Conservation (phyloP, 441 rosid species). For the Cnidoscolus chayamansa region DNA sequence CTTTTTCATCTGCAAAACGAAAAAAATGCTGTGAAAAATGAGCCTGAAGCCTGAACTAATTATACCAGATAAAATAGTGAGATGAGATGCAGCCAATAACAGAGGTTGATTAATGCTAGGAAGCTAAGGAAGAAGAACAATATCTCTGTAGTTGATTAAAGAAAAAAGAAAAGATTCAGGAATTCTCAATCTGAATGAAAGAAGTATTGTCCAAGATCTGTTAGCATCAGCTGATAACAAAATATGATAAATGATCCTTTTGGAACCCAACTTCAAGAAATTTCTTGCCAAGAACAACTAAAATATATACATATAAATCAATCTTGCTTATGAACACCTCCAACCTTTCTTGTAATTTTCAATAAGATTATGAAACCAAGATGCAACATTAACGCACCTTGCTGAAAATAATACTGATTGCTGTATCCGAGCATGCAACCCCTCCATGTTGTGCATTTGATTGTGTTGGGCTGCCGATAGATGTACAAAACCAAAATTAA, state of each 20-base stretch:
- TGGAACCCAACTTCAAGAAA: too few relatives aligned
- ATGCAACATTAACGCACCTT: background rate
- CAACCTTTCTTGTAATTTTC: background rate
- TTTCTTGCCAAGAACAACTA: too few relatives aligned
- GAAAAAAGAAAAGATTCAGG: too few relatives aligned
- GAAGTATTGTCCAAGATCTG: too few relatives aligned
- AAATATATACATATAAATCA: too few relatives aligned
- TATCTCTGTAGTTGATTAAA: too few relatives aligned
- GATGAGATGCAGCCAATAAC: background rate
- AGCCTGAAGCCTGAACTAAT: background rate
- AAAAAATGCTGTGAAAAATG: background rate
- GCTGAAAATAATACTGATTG: constrained; percentile 7
- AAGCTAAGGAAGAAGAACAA: background rate
- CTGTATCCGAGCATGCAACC: background rate
- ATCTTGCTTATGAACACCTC: too few relatives aligned
- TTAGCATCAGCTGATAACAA: too few relatives aligned
- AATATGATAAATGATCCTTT: too few relatives aligned
- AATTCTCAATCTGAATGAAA: too few relatives aligned
- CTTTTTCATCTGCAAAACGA: background rate
- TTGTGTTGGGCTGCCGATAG: constrained; percentile 1
- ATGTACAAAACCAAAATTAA: background rate
- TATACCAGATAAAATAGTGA: background rate
- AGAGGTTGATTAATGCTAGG: background rate
- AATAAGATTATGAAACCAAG: background rate
- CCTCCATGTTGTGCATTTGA: background rate